phyloP scores from a whole-genome alignment of 148 eudicot species.

The Pharnaceum exiguum region DNA sequence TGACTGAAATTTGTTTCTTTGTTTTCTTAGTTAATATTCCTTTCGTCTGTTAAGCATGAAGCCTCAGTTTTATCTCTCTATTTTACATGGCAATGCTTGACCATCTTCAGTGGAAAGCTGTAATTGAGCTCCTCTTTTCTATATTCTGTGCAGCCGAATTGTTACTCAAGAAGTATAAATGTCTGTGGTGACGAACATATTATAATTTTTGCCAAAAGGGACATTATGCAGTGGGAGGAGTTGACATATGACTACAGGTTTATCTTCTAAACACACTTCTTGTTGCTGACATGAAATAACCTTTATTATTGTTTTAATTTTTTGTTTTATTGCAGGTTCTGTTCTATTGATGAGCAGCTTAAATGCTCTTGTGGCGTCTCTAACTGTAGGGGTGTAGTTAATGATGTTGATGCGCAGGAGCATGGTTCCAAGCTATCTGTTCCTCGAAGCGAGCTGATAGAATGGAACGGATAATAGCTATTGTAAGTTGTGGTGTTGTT shows the following conservation, averaged over 20 bases:
- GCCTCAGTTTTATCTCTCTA: too few relatives aligned
- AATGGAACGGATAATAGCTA: slow-evolving; percentile 51
- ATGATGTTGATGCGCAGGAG: slow-evolving; percentile 83
- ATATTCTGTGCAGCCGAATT: slow-evolving; percentile 75
- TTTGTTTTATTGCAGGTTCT: slow-evolving; percentile 49
- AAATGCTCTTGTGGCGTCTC: slow-evolving; percentile 79
- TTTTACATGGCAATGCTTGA: too few relatives aligned
- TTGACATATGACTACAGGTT: slow-evolving; percentile 98
- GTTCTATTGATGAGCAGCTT: slow-evolving; percentile 80
- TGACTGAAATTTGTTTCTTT: too few relatives aligned
- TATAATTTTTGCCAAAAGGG: slow-evolving; percentile 92
- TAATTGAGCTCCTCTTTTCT: background rate
- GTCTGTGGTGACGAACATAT: slow-evolving; percentile 82
- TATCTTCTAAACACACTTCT: slow-evolving; percentile 6
- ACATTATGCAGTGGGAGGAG: slow-evolving; percentile 83
- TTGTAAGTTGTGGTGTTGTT: too few relatives aligned
- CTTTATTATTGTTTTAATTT: slow-evolving; percentile 1
- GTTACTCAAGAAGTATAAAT: slow-evolving; percentile 88
- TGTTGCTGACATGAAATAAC: background rate
- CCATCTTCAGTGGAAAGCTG: background rate
- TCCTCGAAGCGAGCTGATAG: slow-evolving; percentile 66
- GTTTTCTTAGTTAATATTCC: too few relatives aligned
- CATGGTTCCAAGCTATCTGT: slow-evolving; percentile 59
- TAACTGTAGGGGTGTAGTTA: slow-evolving; percentile 91
- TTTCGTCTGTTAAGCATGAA: too few relatives aligned